Base-by-base conservation (phyloP, 1,139 yeast genomes). In the Scheffersomyces titani region DNA sequence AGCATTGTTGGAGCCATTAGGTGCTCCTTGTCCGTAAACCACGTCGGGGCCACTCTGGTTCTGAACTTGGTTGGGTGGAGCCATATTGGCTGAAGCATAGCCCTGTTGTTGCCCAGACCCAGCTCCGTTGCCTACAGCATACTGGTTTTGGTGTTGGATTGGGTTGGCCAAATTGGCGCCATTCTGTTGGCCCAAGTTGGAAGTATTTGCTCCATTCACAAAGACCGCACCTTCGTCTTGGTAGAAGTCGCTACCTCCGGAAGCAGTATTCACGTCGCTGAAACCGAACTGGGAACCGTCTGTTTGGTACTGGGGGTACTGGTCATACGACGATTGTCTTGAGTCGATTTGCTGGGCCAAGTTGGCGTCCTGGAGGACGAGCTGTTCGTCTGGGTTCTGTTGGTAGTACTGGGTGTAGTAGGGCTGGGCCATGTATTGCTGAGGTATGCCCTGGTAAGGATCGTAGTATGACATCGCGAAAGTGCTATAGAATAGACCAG, bases 401-500 rank as follows among this genome's bases (percentile, higher is more conserved):
- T 65, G 68, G 57, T 73, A 75, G 56, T 70, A 74, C 57, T 73
- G 79, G n/a, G 72, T 71, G 55, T 71, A 74, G 57, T 70, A 73
- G 13, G 73, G 74, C 59, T 74, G 80, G 20, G 72, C 64, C 61
- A 74, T 63, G 58, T 73, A 77, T 59, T 74, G 82, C 60, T 74
- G 82, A 51, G 80, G 75, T 44, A 72, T 68, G 45, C 77, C 76
- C 64, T 76, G 82, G 64, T 74, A 79, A 30, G 80, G 80, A 57
- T 78, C 80, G 67, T 76, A 78, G 68, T 77, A 79, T 52, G 82
- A 71, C 84, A 80, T 80, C 55, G 20, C 64, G 54, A 45, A 40
- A 7, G 50, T 51, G 6, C 2, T 30, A 13, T 2, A 11, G 16
- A 7, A 30, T 11, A 30, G 16, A 16, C 16, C 3, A 30, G 30